Percentiles rank a stretch among this genome's conserved stretches.
phyloP scores from a whole-genome alignment of 495 filamentous ascomycete species.

The Umbilicaria muhlenbergii region DNA sequence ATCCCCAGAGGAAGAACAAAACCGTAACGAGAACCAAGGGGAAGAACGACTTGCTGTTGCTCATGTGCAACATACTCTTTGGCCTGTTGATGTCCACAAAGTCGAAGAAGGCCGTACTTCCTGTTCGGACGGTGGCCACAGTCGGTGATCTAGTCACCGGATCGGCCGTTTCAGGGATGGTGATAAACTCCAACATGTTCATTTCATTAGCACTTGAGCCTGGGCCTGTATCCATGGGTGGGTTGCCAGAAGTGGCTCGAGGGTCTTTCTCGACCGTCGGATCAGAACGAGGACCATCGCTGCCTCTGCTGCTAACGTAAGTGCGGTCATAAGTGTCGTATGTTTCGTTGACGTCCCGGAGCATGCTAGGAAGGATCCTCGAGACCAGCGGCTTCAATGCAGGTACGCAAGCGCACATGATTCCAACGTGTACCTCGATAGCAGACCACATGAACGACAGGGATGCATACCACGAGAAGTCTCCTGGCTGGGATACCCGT shows the following conservation, averaged over 20 bases:
- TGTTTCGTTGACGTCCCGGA: constrained; percentile 34
- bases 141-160: constrained; percentile 11
- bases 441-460: constrained; percentile 85
- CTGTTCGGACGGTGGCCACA: constrained; percentile 20
- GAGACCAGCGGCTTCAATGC: constrained; percentile 76
- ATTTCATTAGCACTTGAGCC: constrained; percentile 17
- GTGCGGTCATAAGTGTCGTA: constrained; percentile 8
- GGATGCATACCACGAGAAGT: constrained; percentile 62
- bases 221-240: constrained; percentile 1
- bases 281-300: background rate
- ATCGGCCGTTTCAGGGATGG: constrained; percentile 29
- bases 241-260: constrained; percentile 4
- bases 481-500: constrained; percentile 22
- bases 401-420: constrained; percentile 77
- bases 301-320: constrained; percentile 2
- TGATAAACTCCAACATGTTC: constrained; percentile 42
- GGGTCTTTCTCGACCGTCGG: constrained; percentile 3
- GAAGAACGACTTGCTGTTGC: constrained; percentile 37
- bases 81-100: constrained; percentile 70
- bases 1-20: constrained; percentile 77
- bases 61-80: constrained; percentile 59
- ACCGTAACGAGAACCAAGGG: constrained; percentile 50
- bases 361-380: constrained; percentile 55
- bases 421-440: constrained; percentile 66
- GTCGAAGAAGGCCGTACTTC: constrained; percentile 43